phyloP scores from a whole-genome alignment of 225 moss, liverwort and hornwort species.

The Anthoceros angustus region DNA sequence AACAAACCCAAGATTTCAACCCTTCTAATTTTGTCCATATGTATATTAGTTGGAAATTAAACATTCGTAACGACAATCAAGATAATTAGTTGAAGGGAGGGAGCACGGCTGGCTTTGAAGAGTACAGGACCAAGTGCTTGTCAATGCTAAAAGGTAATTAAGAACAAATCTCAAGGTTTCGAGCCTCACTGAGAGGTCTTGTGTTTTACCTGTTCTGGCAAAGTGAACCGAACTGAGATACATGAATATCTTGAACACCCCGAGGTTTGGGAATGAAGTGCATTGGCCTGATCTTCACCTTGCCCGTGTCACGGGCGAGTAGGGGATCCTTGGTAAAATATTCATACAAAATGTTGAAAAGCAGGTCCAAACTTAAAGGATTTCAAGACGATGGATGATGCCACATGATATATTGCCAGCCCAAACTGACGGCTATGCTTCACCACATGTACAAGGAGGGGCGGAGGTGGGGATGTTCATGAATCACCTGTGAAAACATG shows the following conservation, averaged over 20 bases:
- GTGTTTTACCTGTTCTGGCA: slow-evolving; percentile 32
- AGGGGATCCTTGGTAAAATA: slow-evolving; percentile 53
- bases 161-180: neutral
- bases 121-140: neutral
- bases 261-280: slow-evolving; percentile 30
- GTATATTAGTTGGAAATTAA: neutral
- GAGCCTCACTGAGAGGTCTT: no score
- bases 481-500: slow-evolving; percentile 16
- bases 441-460: neutral
- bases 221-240: slow-evolving; percentile 39
- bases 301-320: slow-evolving; percentile 32
- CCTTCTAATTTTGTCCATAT: neutral
- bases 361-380: slow-evolving; percentile 40
- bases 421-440: slow-evolving; percentile 9
- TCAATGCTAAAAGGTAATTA: neutral
- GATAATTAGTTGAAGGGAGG: neutral
- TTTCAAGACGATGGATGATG: slow-evolving; percentile 57
- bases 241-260: slow-evolving; percentile 29
- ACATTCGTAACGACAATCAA: neutral
- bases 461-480: neutral
- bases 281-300: slow-evolving; percentile 29
- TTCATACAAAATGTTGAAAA: slow-evolving; percentile 36
- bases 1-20: slow-evolving; percentile 30
- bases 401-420: slow-evolving; percentile 49
- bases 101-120: neutral